Evolutionary conservation across 805 yeast species (phyloP).

Genomic region (Candida insectalens): DNA sequence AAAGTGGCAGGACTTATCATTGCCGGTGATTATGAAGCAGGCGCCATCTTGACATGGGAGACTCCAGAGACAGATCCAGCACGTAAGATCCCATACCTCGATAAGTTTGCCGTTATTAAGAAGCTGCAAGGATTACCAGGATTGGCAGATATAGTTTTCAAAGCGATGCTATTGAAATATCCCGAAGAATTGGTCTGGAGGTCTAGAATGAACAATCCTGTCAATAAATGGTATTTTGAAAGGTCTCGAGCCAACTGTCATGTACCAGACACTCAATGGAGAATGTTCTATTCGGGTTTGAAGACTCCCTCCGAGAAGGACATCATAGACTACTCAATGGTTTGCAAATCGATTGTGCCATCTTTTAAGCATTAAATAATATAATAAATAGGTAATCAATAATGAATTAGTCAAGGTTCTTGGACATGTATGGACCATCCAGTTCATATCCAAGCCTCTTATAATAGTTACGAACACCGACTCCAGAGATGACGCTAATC

Average conservation of each 20-base stretch:
- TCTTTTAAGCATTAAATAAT: slow-evolving; percentile 26
- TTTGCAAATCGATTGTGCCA: slow-evolving; percentile 50
- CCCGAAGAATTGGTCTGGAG: slow-evolving; percentile 82
- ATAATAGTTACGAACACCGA: slow-evolving; percentile 94
- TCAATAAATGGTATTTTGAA: slow-evolving; percentile 96
- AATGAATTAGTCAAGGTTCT: slow-evolving; percentile 16
- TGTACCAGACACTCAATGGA: slow-evolving; percentile 29
- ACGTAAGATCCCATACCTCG: slow-evolving; percentile 62
- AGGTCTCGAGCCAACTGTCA: slow-evolving; percentile 65
- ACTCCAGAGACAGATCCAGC: slow-evolving; percentile 5
- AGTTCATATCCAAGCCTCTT: slow-evolving; percentile 83
- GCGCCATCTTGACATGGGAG: slow-evolving; percentile 89
- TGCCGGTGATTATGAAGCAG: slow-evolving; percentile 93
- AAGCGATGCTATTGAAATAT: slow-evolving; percentile 58
- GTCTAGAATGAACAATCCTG: slow-evolving; percentile 78
- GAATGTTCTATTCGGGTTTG: slow-evolving; percentile 33
- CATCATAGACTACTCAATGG: slow-evolving; percentile 36
- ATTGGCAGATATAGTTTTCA: slow-evolving; percentile 87
- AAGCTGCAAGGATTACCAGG: slow-evolving; percentile 86
- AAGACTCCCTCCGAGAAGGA: slow-evolving; percentile 23
- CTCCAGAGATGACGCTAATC: slow-evolving; percentile 92
- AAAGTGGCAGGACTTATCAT: slow-evolving; percentile 68
- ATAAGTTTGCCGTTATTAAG: slow-evolving; percentile 85
- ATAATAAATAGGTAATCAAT: not conserved
- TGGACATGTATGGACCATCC: slow-evolving; percentile 99